Evolutionary conservation across 768 basidiomycete species (phyloP).

Genomic region (Cystobasidiopsis lactophilus): DNA sequence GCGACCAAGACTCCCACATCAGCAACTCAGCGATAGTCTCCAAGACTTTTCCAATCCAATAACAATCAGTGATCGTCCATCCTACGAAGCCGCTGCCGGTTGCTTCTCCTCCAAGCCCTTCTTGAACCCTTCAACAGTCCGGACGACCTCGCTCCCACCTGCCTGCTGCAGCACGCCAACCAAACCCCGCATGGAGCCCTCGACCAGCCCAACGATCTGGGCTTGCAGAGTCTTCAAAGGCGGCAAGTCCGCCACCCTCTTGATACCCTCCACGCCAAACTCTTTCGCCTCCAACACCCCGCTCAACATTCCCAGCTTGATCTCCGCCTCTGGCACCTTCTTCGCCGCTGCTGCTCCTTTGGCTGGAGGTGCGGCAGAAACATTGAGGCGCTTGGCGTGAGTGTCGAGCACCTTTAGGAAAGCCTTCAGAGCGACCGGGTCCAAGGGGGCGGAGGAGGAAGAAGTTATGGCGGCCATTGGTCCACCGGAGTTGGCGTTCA

Average conservation of each 20-base stretch:
- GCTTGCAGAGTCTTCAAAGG: constrained; percentile 3
- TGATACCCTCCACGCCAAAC: neutral
- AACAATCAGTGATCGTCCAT: too few relatives aligned
- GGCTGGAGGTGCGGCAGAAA: neutral
- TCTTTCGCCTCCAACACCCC: constrained; percentile 6
- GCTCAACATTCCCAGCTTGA: neutral
- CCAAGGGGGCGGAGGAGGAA: neutral
- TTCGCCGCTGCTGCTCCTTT: neutral
- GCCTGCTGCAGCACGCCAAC: neutral
- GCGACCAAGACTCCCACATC: too few relatives aligned
- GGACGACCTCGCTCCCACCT: constrained; percentile 1
- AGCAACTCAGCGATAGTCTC: too few relatives aligned
- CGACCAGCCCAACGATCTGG: constrained; percentile 7
- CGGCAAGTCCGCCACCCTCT: constrained; percentile 2
- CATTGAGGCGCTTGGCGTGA: constrained; percentile 2
- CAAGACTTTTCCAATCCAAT: too few relatives aligned
- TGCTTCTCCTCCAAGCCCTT: constrained; percentile 7
- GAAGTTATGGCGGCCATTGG: neutral
- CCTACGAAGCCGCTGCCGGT: neutral
- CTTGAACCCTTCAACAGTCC: constrained; percentile 7
- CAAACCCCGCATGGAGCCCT: constrained; percentile 3
- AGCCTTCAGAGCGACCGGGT: constrained; percentile 6
- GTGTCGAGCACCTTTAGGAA: constrained; percentile 4
- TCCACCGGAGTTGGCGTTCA: neutral
- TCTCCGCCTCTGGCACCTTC: neutral